phyloP scores from a whole-genome alignment of 2,329 filamentous ascomycete species.

The Trichoderma sp. region DNA sequence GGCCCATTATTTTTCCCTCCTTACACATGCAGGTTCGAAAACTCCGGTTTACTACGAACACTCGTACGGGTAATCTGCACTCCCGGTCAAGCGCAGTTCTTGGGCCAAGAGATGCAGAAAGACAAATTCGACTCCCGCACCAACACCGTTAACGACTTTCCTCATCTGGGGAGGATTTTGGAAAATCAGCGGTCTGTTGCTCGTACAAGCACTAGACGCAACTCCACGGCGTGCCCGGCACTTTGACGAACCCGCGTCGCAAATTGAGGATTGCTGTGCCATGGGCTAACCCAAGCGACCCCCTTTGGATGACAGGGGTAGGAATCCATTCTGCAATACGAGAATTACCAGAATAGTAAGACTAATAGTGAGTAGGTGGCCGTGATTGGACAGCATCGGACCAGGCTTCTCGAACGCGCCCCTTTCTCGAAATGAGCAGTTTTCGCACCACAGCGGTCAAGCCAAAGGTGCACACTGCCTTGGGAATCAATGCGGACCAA shows the following conservation, averaged over 20 bases:
- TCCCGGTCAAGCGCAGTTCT: background rate
- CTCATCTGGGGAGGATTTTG: background rate
- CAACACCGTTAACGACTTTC: background rate
- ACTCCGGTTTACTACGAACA: background rate
- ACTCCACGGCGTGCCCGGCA: conserved; percentile 1
- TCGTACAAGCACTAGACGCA: background rate
- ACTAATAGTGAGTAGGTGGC: background rate
- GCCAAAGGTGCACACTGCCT: background rate
- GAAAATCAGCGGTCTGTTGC: background rate
- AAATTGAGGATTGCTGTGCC: conserved; percentile 10
- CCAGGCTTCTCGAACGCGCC: background rate
- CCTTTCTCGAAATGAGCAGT: conserved; percentile 20
- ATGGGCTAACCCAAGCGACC: conserved; percentile 14
- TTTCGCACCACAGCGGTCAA: conserved; percentile 4
- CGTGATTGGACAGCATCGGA: conserved; percentile 11
- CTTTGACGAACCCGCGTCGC: background rate
- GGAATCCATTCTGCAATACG: conserved; percentile 10
- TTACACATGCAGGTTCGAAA: background rate
- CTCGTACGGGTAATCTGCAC: background rate
- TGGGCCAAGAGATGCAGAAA: background rate
- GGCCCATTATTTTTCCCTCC: background rate
- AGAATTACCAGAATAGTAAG: conserved; percentile 21
- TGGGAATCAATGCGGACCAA: background rate
- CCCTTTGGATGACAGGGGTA: conserved; percentile 4
- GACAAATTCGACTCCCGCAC: background rate